Base-by-base conservation (phyloP, 2,329 filamentous ascomycete genomes). In the Xylaria arbuscula region DNA sequence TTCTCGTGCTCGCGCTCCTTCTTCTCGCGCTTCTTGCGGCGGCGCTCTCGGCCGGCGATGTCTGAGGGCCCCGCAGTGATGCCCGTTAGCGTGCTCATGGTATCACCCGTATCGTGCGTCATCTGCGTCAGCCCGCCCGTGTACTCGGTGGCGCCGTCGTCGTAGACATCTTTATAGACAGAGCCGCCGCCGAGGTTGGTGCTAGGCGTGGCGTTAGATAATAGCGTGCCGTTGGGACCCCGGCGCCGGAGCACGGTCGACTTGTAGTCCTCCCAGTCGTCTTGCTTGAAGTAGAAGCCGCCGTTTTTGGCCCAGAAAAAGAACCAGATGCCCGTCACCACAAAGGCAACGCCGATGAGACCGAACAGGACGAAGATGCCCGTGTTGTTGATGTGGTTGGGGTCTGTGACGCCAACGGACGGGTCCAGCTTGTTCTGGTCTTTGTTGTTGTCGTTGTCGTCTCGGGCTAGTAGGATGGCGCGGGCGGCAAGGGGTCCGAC, bases 211-310 rank as follows among this genome's bases (percentile, higher is more conserved):
- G 92, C 94, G 63, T 93, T 93, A 64, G 89, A 92, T 4, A 98
- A 85, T 1, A 95, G 90, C 53, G 92, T 94, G 48, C 95, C 95
- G 81, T 98, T 94, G 5, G 94, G 93, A 0, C 94, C 94, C 76
- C 92, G 94, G 62, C 94, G 92, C 50, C 96, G 88, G 54, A 99
- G 82, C 1, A 99, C 96, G 0, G 95, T 98, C 1, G 92, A 91
- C 80, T 98, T 98, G 88, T 99, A 99, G 77, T 99, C 96, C 6
- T 98, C 95, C 95, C 96, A 99, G 81, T 99, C 96, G 42, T 89
- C 86, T 71, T 97, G 84, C 55, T 87, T 87, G 86, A 94, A 98
- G 71, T 92, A 84, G 83, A 98, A 98, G 15, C 96, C 96, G 70
- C 96, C 96, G 75, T 98, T 97, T 82, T 92, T 95, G 66, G 95